Evolutionary conservation across 768 basidiomycete genomes (phyloP).

Genomic region (Cyclocybe cylindracea): DNA sequence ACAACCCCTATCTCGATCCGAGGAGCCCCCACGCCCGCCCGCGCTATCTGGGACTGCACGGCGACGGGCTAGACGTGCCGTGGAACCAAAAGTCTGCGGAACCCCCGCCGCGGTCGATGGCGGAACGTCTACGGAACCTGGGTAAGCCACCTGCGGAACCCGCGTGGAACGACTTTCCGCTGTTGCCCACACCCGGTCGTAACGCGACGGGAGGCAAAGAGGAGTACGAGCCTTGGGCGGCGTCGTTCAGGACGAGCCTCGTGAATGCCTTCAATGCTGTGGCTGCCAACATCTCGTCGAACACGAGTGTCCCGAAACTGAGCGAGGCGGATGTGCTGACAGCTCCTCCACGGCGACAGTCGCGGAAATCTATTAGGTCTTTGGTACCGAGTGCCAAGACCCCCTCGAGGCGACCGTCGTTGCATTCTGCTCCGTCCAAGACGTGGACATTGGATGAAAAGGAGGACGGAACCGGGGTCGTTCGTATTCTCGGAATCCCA

Average conservation of each 20-base stretch:
- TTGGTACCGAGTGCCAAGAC: neutral
- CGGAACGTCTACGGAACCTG: conserved; percentile 20
- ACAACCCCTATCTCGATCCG: neutral
- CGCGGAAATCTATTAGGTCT: conserved; percentile 17
- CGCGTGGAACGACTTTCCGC: conserved; percentile 13
- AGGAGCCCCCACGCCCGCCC: neutral
- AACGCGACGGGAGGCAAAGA: conserved; percentile 3
- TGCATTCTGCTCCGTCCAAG: conserved; percentile 23
- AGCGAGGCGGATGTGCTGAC: conserved; percentile 23
- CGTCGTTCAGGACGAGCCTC: conserved; percentile 24
- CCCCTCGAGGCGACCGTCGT: conserved; percentile 4
- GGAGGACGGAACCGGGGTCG: conserved; percentile 36
- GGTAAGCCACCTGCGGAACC: conserved; percentile 15
- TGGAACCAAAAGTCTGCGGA: neutral
- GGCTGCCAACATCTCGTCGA: conserved; percentile 36
- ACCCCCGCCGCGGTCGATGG: conserved; percentile 14
- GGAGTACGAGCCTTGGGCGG: conserved; percentile 17
- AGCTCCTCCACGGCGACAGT: conserved; percentile 18
- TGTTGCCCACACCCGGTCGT: conserved; percentile 31
- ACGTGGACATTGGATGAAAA: conserved; percentile 43
- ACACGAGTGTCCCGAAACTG: conserved; percentile 7
- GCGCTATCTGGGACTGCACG: neutral
- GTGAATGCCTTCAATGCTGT: conserved; percentile 52
- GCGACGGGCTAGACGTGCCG: neutral
- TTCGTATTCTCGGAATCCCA: conserved; percentile 30